Base-by-base conservation (phyloP, 257 asterid genomes). In the Thymus quinquecostatus region DNA sequence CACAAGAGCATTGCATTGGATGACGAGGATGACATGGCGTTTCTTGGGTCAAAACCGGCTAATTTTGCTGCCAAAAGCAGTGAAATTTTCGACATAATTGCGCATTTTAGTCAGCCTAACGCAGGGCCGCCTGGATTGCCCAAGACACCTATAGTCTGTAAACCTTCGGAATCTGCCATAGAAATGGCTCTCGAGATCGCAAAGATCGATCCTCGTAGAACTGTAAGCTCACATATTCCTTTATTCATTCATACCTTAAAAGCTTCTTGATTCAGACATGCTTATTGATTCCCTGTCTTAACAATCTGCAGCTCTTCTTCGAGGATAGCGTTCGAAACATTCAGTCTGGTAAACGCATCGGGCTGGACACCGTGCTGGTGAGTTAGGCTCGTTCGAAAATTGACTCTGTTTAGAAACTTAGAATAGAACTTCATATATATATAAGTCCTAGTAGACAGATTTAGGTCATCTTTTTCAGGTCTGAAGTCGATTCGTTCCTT, bases 321-420 rank as follows among this genome's bases (percentile, higher is more conserved):
- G 98, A 93, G 82, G 98, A 93, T 40, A 93, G 97, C 48, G 80
- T 86, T 27, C 83, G 97, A 30, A 93, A 93, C 81, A 74, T 87
- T 58, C 91, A 81, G 64, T 81, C 97, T 2, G 98, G 97, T 45
- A 93, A 93, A 71, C 84, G 86, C 6, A 75, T 89, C 8, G 98
- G 96, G 8, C 86, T 93, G 8, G 75, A 89, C 58, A 93, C 98
- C 4, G 96, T 93, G 11, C 78, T 91, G 86, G 98, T 89, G 79
- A 79, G 84, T 61, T 44, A 10, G 11, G 2, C 49, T 38, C 41
- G 41, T 38, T 38, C 6, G 6, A 1, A 38, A 4, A 38, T 38
- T 21, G 21, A 21, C 21, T 21, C 21, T 21, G 21, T 21, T 21
- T 21, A 21, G 21, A 21, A 21, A 21, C 21, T 21, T 21, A 21